Base-by-base conservation (phyloP, 2,329 filamentous ascomycete genomes). In the Ceratocystis variospora region DNA sequence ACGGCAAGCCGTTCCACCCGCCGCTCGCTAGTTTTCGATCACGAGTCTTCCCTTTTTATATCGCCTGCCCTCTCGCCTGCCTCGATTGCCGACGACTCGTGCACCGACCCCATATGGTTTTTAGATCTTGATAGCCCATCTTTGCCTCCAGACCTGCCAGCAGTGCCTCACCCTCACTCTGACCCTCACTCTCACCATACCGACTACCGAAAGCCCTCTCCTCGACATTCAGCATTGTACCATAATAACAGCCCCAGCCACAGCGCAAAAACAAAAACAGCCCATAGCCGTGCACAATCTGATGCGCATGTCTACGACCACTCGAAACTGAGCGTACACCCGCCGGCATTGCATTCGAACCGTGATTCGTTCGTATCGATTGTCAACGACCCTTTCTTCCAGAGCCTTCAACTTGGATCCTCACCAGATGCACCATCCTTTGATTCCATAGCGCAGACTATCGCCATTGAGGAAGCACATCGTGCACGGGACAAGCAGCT, bases 301-400 rank as follows among this genome's bases (percentile, higher is more conserved):
- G 25, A 59, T 59, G 53, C 28, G 12, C n/a, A 59, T 59, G 28
- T 5, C 4, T 31, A 28, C 28, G 28, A 31, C 22, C 28, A 33
- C 53, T 33, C 53, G 19, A 41, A 10, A 8, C 45, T 63, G 45
- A 63, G 17, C 37, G 45, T 10, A 50, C 12, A 46, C 12, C 25
- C 53, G 15, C 53, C 53, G 7, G 28, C 8, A n/a, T 1, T 31
- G 7, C 25, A 31, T n/a, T 37, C 50, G 19, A 67, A 65, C 70
- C 77, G 79, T 68, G 78, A 80, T 70, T 84, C 81, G 19, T 74
- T 82, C 69, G 73, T 77, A 63, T 82, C 80, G 68, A 80, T 83
- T 68, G 74, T 81, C 71, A 79, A 83, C 76, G 80, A 83, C 69
- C 79, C 79, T 37, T 82, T 83, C 72, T 80, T 81, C 74, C 77